phyloP scores from a whole-genome alignment of 331 rosid species.

The Pyrus hybrid region DNA sequence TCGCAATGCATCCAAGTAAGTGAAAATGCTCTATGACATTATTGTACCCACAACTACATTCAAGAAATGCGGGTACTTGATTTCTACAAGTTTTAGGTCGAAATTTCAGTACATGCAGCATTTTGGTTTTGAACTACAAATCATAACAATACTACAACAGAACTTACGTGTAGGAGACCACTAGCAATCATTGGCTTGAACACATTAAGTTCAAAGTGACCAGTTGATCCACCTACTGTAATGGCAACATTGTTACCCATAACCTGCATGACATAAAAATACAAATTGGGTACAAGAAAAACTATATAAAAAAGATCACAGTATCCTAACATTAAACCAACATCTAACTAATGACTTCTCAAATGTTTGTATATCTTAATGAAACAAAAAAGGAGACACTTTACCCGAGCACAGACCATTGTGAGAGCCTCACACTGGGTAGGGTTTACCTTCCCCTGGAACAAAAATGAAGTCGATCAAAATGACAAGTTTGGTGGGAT shows the following conservation, averaged over 20 bases:
- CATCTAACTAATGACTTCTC: conserved; percentile 5
- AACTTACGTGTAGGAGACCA: conserved; percentile 71
- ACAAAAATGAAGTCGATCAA: conserved; percentile 20
- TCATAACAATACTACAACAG: neutral
- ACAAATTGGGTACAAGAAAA: neutral
- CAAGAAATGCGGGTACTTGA: neutral
- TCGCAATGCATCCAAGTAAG: neutral
- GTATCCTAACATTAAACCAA: neutral
- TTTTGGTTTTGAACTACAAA: neutral
- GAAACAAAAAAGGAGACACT: neutral
- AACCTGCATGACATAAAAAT: conserved; percentile 41
- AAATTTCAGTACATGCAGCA: neutral
- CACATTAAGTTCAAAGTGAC: conserved; percentile 98
- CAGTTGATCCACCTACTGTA: conserved; percentile 94
- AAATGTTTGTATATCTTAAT: neutral
- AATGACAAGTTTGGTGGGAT: conserved; percentile 5
- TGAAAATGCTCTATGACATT: neutral
- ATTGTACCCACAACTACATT: neutral
- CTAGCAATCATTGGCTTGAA: conserved; percentile 93
- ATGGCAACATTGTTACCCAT: conserved; percentile 95
- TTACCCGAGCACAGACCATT: conserved; percentile 99
- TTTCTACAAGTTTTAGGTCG: neutral
- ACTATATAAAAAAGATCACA: neutral
- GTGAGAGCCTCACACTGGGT: conserved; percentile 99
- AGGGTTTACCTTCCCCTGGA: conserved; percentile 99